Base-by-base conservation (phyloP, 2,329 filamentous ascomycete genomes). In the Beauveria caledonica region DNA sequence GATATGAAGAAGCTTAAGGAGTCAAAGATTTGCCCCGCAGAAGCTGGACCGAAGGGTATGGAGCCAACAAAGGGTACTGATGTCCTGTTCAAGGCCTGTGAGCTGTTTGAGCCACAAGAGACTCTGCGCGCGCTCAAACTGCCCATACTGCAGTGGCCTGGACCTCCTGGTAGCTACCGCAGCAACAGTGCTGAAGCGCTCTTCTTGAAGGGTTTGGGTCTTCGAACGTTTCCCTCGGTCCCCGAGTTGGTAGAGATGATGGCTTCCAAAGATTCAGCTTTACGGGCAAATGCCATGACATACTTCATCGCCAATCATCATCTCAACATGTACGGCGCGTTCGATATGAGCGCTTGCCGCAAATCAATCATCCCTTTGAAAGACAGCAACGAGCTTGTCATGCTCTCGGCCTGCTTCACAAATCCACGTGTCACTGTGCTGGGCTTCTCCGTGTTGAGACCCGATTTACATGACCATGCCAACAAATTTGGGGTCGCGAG, bases 291-390 rank as follows among this genome's bases (percentile, higher is more conserved):
- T 60, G 84, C 90, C 0, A 84, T 96, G 78, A 81, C 82, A 2
- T 97, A 96, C 72, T 96, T 92, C 71, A 83, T 96, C 60, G 80
- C 84, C 33, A 89, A 93, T 67, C 88, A 93, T 70, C 86, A 90
- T 64, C 81, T 81, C 33, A 90, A 97, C 67, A 83, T 84, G 1
- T 97, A 99, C 71, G 80, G 76, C 1, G 74, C 76, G 2, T 90
- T 85, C 69, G 81, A 86, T 65, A 79, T 88, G 58, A 77, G 77
- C 15, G 71, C 73, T 19, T 80, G 80, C 17, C 77, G 73, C 27
- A 81, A 81, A 62, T 74, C 82, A 1, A 89, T 91, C 62, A 75
- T 97, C 42, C 92, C 92, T 1, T 75, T 95, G 1, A 82, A 92
- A 65, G 86, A 85, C 17, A 81, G 82, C n/a, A 76, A 79, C 3